Conservation (phyloP, 768 basidiomycete genomes). For the Tricholoma terreum region DNA sequence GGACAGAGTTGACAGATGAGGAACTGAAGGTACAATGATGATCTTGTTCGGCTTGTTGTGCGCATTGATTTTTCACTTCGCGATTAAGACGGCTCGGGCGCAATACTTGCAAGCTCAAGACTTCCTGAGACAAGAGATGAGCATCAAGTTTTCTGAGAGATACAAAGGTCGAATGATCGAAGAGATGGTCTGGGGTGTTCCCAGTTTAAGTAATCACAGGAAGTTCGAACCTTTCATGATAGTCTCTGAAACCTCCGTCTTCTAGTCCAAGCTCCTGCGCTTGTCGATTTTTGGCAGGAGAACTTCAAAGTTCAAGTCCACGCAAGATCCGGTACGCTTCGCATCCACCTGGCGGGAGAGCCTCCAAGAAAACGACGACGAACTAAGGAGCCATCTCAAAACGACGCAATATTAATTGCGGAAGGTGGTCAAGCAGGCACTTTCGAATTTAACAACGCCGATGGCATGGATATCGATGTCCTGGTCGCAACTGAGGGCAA, state of each 20-base stretch:
- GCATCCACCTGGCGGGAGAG: conserved; percentile 40
- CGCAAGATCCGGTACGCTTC: conserved; percentile 47
- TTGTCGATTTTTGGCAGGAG: conserved; percentile 73
- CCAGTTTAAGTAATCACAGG: conserved; percentile 48
- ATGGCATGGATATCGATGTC: not conserved
- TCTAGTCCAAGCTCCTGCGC: conserved; percentile 63
- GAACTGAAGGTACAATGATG: conserved; percentile 60
- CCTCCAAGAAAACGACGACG: conserved; percentile 50
- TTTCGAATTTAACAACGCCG: not conserved
- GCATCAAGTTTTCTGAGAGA: conserved; percentile 55
- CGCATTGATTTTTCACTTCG: not conserved
- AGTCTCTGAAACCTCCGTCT: not conserved
- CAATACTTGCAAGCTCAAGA: conserved; percentile 67
- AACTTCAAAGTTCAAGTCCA: conserved; percentile 71
- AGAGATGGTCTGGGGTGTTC: conserved; percentile 65
- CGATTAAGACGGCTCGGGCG: conserved; percentile 53
- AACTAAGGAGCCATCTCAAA: conserved; percentile 14
- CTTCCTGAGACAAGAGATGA: conserved; percentile 45
- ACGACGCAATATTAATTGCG: not conserved
- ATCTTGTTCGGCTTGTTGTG: not conserved
- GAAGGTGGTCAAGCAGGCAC: not conserved
- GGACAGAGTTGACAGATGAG: conserved; percentile 80
- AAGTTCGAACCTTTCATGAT: not conserved
- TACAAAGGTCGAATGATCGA: conserved; percentile 51
- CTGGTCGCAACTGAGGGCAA: conserved; percentile 4